phyloP scores from a whole-genome alignment of 164 flowering plant genomes.

The Pachysandra terminalis region DNA sequence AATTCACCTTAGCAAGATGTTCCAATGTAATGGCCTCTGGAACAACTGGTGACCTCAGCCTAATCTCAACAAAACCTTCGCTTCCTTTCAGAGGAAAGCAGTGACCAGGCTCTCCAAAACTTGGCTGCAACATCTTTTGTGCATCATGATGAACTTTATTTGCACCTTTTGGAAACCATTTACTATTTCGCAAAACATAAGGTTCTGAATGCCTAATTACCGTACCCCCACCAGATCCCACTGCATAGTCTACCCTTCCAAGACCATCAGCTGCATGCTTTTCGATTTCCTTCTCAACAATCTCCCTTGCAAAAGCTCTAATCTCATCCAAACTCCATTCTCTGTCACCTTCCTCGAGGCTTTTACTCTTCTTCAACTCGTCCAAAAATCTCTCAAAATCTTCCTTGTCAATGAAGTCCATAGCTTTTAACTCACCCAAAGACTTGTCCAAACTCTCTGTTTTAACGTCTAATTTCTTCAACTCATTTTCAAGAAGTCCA shows the following conservation, averaged over 20 bases:
- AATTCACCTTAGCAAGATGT: slow-evolving; percentile 77
- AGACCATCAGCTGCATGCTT: slow-evolving; percentile 89
- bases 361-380: slow-evolving; percentile 33
- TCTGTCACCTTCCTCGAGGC: slow-evolving; percentile 6
- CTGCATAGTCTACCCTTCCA: slow-evolving; percentile 78
- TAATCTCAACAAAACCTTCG: slow-evolving; percentile 66
- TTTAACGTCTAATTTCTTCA: slow-evolving; percentile 36
- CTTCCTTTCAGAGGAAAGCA: slow-evolving; percentile 79
- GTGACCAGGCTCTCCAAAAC: slow-evolving; percentile 94
- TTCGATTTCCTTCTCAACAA: slow-evolving; percentile 67
- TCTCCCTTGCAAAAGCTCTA: slow-evolving; percentile 52
- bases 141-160: slow-evolving; percentile 43
- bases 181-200: slow-evolving; percentile 22
- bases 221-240: slow-evolving; percentile 58
- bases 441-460: slow-evolving; percentile 28
- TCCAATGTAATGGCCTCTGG: slow-evolving; percentile 87
- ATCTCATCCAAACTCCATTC: slow-evolving; percentile 54
- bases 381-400: slow-evolving; percentile 46
- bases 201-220: slow-evolving; percentile 75
- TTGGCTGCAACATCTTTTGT: slow-evolving; percentile 63
- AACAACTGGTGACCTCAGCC: slow-evolving; percentile 58
- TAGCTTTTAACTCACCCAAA: slow-evolving; percentile 26
- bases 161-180: slow-evolving; percentile 23
- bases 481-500: slow-evolving; percentile 16
- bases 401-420: slow-evolving; percentile 41